These are phyloP conservation scores for Pontederia paniculata DNA, from an alignment of 176 grass and related monocot species.

Conservation along the genomic window DNA sequence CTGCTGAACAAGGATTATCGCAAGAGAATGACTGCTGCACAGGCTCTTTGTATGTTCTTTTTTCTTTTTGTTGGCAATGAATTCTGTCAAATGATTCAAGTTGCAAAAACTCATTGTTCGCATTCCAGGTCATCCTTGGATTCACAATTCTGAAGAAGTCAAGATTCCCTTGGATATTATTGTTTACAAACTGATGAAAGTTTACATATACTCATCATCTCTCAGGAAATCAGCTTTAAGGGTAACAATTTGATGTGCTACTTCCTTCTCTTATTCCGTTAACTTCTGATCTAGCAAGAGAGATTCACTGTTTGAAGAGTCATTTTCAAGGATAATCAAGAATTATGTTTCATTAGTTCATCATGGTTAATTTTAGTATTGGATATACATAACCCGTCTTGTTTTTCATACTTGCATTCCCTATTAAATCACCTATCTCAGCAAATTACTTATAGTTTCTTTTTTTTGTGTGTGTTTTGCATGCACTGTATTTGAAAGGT, in stretches of 20 bases:
- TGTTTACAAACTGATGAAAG: slow-evolving; percentile 33
- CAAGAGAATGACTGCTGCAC: slow-evolving; percentile 83
- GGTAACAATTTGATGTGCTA: slow-evolving; percentile 9
- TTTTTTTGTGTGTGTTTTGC: no score
- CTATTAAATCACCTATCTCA: no score
- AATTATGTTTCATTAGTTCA: no score
- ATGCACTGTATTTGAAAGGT: no score
- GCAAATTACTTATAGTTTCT: no score
- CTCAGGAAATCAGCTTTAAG: slow-evolving; percentile 36
- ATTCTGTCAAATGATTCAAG: background rate
- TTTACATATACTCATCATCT: slow-evolving; percentile 49
- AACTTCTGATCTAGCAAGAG: background rate
- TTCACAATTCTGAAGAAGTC: slow-evolving; percentile 29
- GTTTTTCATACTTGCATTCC: no score
- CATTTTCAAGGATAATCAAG: no score
- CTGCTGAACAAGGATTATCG: slow-evolving; percentile 88
- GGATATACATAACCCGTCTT: no score
- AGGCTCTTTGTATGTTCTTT: slow-evolving; percentile 55
- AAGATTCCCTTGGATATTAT: slow-evolving; percentile 49
- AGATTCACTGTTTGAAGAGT: no score
- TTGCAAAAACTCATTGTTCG: slow-evolving; percentile 14
- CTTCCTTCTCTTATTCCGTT: background rate
- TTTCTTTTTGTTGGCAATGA: background rate
- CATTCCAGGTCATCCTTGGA: slow-evolving; percentile 44
- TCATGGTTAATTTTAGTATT: no score